These are phyloP conservation scores for Coniosporium tulheliwenetii DNA, from an alignment of 2,329 filamentous ascomycete species.

Conservation along the genomic window DNA sequence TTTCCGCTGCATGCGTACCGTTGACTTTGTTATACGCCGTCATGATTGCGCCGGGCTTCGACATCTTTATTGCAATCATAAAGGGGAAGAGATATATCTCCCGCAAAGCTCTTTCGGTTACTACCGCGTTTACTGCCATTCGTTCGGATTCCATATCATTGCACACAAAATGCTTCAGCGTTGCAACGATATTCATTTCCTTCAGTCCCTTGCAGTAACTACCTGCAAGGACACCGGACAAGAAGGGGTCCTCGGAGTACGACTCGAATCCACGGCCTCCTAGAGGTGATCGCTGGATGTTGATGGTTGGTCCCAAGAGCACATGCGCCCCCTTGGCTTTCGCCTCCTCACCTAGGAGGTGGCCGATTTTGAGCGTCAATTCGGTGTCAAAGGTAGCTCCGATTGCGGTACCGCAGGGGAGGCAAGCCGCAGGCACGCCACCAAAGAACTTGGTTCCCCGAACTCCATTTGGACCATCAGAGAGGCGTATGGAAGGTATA, in stretches of 20 bases:
- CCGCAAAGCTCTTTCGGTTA: constrained; percentile 48
- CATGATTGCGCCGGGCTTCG: no score
- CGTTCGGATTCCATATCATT: constrained; percentile 60
- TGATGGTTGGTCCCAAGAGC: constrained; percentile 62
- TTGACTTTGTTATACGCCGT: no score
- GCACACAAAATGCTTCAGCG: constrained; percentile 64
- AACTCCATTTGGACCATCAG: constrained; percentile 56
- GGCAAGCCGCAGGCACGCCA: constrained; percentile 49
- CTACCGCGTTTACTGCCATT: constrained; percentile 46
- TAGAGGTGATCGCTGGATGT: constrained; percentile 67
- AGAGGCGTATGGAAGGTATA: constrained; percentile 32
- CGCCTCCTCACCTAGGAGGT: constrained; percentile 54
- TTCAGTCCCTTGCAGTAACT: constrained; percentile 38
- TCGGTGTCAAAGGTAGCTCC: constrained; percentile 66
- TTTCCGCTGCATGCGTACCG: no score
- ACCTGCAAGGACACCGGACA: constrained; percentile 16
- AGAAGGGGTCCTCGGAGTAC: constrained; percentile 66
- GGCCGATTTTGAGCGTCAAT: constrained; percentile 52
- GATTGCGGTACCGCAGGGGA: constrained; percentile 65
- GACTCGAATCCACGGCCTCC: constrained; percentile 81
- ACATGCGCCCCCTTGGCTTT: constrained; percentile 61
- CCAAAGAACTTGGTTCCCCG: constrained; percentile 55
- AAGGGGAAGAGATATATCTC: constrained; percentile 64
- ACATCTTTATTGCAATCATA: constrained; percentile 52
- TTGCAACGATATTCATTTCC: constrained; percentile 57